phyloP scores from a whole-genome alignment of 345 rosid genomes.

The Murraya paniculata region DNA sequence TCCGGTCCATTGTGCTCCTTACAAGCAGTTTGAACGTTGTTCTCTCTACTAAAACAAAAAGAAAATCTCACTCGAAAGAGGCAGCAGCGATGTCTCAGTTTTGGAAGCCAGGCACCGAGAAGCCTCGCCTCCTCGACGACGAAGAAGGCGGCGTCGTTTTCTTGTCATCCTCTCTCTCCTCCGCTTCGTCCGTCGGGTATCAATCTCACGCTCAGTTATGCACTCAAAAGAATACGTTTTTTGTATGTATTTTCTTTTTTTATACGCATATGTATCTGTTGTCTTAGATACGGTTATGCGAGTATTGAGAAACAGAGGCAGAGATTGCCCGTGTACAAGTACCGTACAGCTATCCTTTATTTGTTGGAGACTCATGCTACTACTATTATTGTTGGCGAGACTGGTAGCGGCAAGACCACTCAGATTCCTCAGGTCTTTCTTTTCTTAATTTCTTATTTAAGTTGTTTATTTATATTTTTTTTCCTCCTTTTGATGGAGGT shows the following conservation, averaged over 20 bases:
- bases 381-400: conserved; percentile 91
- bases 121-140: conserved; percentile 80
- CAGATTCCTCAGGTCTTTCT: conserved; percentile 85
- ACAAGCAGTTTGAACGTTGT: not conserved
- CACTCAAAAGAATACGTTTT: not conserved
- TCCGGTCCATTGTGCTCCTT: not conserved
- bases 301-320: conserved; percentile 84
- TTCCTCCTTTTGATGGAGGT: not conserved
- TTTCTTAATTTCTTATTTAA: not conserved
- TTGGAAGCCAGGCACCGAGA: conserved; percentile 94
- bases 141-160: conserved; percentile 92
- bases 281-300: conserved; percentile 55
- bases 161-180: conserved; percentile 44
- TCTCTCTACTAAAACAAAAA: not conserved
- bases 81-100: conserved; percentile 48
- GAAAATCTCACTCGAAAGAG: too few species aligned
- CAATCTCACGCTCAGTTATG: not conserved
- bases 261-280: not conserved
- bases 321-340: conserved; percentile 86
- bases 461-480: not conserved
- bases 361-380: conserved; percentile 89
- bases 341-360: conserved; percentile 73
- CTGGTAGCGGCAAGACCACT: conserved; percentile 98
- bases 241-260: not conserved
- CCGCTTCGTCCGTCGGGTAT: conserved; percentile 75